Evolutionary conservation across 345 rosid species (phyloP).

Genomic region (Arabidopsis thaliana): DNA sequence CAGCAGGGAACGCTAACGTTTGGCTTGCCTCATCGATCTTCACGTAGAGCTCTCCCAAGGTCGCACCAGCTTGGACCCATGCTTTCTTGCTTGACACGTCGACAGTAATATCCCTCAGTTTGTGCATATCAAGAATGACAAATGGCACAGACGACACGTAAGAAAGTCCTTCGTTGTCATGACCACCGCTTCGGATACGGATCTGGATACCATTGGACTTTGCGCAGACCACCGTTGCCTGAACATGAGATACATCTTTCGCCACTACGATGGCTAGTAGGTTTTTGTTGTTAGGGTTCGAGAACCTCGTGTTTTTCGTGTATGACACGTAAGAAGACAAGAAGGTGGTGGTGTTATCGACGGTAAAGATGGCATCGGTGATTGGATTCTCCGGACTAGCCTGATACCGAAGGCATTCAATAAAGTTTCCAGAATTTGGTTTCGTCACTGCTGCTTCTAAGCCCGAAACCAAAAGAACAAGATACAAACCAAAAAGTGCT

Average conservation of each 20-base stretch:
- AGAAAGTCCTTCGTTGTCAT: slow-evolving; percentile 59
- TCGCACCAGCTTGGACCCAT: slow-evolving; percentile 56
- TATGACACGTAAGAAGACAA: slow-evolving; percentile 29
- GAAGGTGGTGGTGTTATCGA: slow-evolving; percentile 11
- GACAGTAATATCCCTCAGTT: slow-evolving; percentile 39
- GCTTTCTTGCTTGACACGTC: slow-evolving; percentile 42
- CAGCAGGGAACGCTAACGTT: slow-evolving; percentile 53
- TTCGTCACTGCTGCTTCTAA: background rate
- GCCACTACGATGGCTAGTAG: slow-evolving; percentile 42
- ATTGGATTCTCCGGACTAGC: slow-evolving; percentile 10
- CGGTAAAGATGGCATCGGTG: slow-evolving; percentile 1
- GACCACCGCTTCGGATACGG: slow-evolving; percentile 61
- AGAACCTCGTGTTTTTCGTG: slow-evolving; percentile 50
- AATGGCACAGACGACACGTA: slow-evolving; percentile 51
- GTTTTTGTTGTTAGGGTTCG: slow-evolving; percentile 44
- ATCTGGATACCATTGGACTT: slow-evolving; percentile 49
- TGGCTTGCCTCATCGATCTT: slow-evolving; percentile 46
- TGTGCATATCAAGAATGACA: slow-evolving; percentile 59
- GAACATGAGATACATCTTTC: slow-evolving; percentile 49
- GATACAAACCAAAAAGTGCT: background rate
- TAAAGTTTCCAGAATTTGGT: background rate
- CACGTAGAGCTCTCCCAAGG: slow-evolving; percentile 53
- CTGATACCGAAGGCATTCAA: slow-evolving; percentile 1
- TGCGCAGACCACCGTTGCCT: slow-evolving; percentile 55
- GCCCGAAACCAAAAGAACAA: slow-evolving; percentile 11